Percentiles rank a stretch among this genome's conserved stretches.
Conservation (phyloP, 2,329 filamentous ascomycete genomes). For the Ascochyta clinopodiicola region DNA sequence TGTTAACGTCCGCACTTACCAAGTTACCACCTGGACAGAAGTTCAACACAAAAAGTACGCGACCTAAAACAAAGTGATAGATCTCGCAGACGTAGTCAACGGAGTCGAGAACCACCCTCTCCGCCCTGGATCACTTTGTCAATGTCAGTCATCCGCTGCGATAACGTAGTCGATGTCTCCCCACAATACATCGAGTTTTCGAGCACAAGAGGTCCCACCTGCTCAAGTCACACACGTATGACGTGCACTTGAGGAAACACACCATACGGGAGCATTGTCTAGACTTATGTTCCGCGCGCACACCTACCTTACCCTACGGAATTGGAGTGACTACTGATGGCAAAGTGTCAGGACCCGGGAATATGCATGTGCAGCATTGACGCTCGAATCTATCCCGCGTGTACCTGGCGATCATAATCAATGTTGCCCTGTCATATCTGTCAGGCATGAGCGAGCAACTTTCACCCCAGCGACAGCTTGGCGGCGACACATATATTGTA, state of each 20-base stretch:
- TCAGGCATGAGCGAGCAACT: constrained; percentile 12
- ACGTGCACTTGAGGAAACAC: not conserved
- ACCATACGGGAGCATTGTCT: not conserved
- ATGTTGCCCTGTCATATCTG: constrained; percentile 21
- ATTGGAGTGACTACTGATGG: not conserved
- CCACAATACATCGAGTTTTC: not conserved
- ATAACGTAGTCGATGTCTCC: not conserved
- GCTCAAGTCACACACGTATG: no score
- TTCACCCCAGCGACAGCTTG: constrained; percentile 21
- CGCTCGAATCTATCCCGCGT: not conserved
- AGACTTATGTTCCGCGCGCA: not conserved
- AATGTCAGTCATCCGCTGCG: not conserved
- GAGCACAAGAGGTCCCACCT: not conserved
- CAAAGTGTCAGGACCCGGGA: not conserved
- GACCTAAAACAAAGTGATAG: not conserved
- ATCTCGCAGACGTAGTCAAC: not conserved
- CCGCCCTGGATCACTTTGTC: not conserved
- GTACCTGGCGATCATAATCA: constrained; percentile 31
- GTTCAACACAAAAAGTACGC: no score
- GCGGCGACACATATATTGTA: constrained; percentile 15
- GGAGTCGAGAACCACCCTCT: not conserved
- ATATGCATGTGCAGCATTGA: not conserved
- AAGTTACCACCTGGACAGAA: not conserved
- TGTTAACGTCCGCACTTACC: not conserved
- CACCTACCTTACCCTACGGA: not conserved